Base-by-base conservation (phyloP, 352 stramenopile genomes). In the Stephanocyclus meneghinianus region DNA sequence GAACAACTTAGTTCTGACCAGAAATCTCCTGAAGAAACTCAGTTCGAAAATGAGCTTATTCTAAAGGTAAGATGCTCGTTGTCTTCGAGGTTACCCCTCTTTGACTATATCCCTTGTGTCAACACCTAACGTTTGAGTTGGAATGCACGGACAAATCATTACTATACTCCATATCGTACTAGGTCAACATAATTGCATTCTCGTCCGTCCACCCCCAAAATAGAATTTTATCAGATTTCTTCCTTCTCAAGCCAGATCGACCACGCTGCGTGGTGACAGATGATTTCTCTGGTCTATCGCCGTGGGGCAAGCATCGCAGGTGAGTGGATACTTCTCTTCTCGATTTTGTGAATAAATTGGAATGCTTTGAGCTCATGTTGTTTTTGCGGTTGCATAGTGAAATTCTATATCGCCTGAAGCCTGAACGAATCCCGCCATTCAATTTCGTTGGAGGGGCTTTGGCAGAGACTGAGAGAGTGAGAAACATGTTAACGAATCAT, bases 181-280 rank as follows among this genome's bases (percentile, higher is more conserved):
- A 57, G n/a, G 66, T 83, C 37, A 85, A 73, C 48, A 66, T 83
- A 8, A 48, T 88, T 60, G 73, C 77, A 30, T 68, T 90, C 47
- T 87, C 87, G 32, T 91, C 88, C 21, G 70, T 94, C 16, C 90
- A 94, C 70, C 78, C 83, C 44, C 90, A 94, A 81, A 93, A 93
- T 72, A 83, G 82, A 72, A 83, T 78, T 11, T 37, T 94, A 2
- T 62, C 77, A 35, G 79, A 92, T 62, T 91, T 93, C 37, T 87
- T 94, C 50, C 66, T 85, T 13, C 79, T 81, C 26, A 91, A 90
- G 55, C 76, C 85, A 9, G 84, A 88, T 26, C 53, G 61, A 40
- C 83, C 88, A 26, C 68, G 81, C 3, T 71, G 47, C 44, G 44
- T 87, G 5, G 45, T 71, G 30, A 51, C 73, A 37, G 65, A 56